Evolutionary conservation across 345 rosid genomes (phyloP).

Genomic region (Sapria himalayana): DNA sequence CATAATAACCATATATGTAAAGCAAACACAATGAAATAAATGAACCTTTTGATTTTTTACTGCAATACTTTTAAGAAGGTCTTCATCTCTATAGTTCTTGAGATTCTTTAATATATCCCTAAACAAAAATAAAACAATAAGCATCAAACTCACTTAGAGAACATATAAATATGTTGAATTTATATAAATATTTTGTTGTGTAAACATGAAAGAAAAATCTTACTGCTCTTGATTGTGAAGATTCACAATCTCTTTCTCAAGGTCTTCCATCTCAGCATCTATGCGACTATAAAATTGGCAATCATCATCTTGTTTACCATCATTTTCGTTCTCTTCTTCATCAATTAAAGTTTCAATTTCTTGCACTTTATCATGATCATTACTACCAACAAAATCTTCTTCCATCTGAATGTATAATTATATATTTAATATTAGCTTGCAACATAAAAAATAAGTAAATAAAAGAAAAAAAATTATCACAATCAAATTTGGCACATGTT

Average conservation of each 20-base stretch:
- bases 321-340: conserved; percentile 7
- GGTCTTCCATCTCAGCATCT: conserved; percentile 59
- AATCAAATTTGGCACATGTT: too few species aligned
- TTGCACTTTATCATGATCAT: not conserved
- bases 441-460: too few species aligned
- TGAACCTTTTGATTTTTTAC: conserved; percentile 77
- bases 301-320: conserved; percentile 7
- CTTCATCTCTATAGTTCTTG: conserved; percentile 63
- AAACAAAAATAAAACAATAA: not conserved
- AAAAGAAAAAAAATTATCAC: too few species aligned
- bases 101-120: conserved; percentile 57
- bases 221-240: conserved; percentile 57
- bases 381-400: not conserved
- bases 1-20: not conserved
- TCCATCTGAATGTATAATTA: too few species aligned
- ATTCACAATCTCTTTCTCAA: conserved; percentile 54
- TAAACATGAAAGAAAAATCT: conserved; percentile 8
- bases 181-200: too few species aligned
- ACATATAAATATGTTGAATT: not conserved
- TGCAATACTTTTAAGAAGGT: conserved; percentile 69
- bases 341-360: not conserved
- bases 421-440: too few species aligned
- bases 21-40: not conserved
- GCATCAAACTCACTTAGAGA: not conserved
- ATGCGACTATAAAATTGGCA: conserved; percentile 10